These are phyloP conservation scores for Sclerotinia glacialis DNA, from an alignment of 2,329 filamentous ascomycete genomes.

Conservation along the genomic window DNA sequence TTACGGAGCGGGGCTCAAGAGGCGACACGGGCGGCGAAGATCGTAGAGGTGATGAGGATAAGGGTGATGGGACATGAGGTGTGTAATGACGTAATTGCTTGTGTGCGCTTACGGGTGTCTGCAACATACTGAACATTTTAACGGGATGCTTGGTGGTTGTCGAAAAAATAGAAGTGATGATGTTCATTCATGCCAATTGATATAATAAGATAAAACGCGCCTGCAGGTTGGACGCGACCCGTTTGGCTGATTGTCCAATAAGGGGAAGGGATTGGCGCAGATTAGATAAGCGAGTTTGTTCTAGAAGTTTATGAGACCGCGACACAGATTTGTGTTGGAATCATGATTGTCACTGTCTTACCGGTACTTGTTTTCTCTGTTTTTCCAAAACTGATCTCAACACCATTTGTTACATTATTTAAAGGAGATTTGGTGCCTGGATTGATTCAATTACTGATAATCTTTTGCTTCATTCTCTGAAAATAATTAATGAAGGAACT, in stretches of 20 bases:
- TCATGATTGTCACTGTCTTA: not conserved
- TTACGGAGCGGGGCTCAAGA: constrained; percentile 12
- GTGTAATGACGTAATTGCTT: constrained; percentile 20
- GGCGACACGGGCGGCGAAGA: constrained; percentile 21
- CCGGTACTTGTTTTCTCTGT: not conserved
- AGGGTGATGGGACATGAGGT: constrained; percentile 22
- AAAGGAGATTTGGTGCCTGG: no score
- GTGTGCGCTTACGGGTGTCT: constrained; percentile 11
- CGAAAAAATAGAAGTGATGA: not conserved
- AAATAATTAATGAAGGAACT: no score
- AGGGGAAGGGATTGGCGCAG: not conserved
- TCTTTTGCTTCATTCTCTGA: not conserved
- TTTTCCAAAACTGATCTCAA: no score
- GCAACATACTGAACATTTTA: constrained; percentile 19
- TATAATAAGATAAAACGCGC: constrained; percentile 7
- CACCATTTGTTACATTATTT: not conserved
- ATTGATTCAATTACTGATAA: not conserved
- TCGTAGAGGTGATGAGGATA: constrained; percentile 20
- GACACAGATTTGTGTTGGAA: not conserved
- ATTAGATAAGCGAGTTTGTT: constrained; percentile 8
- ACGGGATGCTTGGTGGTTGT: not conserved
- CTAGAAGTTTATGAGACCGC: not conserved
- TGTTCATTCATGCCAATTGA: not conserved
- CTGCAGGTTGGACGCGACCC: not conserved
- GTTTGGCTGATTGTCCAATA: not conserved